Evolutionary conservation across 345 rosid genomes (phyloP).

Genomic region (Lumnitzera littorea): DNA sequence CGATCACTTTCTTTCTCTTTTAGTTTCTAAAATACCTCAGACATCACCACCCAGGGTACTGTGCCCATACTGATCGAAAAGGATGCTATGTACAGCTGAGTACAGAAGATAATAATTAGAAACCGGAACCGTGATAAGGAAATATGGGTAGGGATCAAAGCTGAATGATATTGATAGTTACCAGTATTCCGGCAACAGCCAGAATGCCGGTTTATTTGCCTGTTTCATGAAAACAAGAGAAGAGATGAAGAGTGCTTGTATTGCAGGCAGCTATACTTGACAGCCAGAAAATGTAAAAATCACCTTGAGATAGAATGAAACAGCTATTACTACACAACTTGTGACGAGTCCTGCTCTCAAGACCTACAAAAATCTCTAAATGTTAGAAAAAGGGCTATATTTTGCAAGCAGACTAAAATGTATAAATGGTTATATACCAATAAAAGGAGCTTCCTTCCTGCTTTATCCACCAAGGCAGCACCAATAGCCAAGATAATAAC

Average conservation of each 20-base stretch:
- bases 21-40: slow-evolving; percentile 49
- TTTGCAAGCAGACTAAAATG: not conserved
- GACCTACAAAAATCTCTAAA: slow-evolving; percentile 28
- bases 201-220: slow-evolving; percentile 69
- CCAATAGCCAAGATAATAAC: slow-evolving; percentile 68
- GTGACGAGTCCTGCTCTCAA: slow-evolving; percentile 66
- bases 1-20: not conserved
- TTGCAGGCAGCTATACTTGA: not conserved
- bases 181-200: slow-evolving; percentile 76
- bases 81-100: slow-evolving; percentile 68
- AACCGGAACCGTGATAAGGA: not conserved
- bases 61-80: slow-evolving; percentile 97
- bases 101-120: slow-evolving; percentile 5
- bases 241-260: slow-evolving; percentile 1
- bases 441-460: slow-evolving; percentile 83
- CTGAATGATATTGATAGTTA: slow-evolving; percentile 21
- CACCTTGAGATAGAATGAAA: slow-evolving; percentile 70
- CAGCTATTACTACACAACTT: slow-evolving; percentile 44
- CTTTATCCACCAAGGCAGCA: slow-evolving; percentile 60
- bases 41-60: slow-evolving; percentile 97
- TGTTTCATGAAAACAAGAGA: slow-evolving; percentile 17
- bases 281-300: not conserved
- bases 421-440: slow-evolving; percentile 30
- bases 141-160: not conserved
- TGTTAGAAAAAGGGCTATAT: not conserved